Base-by-base conservation (phyloP, 257 asterid species). In the Marsdenia floribunda region DNA sequence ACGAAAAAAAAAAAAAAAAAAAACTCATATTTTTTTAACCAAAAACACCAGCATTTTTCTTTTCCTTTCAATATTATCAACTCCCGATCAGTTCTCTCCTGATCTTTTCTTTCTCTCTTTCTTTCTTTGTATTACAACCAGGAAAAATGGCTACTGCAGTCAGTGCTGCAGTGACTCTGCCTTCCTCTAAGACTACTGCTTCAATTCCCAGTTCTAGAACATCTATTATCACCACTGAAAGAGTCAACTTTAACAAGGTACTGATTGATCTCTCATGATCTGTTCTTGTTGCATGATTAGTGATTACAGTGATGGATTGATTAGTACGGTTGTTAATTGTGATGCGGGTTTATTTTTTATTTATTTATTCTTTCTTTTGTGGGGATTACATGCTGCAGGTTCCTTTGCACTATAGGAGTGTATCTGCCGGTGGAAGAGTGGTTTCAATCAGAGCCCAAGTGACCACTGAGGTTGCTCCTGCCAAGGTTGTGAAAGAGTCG, bases 401-500 rank as follows among this genome's bases (percentile, higher is more conserved):
- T 65, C 90, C 96, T 18, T 77, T 86, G 77, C 82, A 81, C 77
- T 73, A 81, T 77, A 87, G 87, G 78, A 89, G 84, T 94, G 91
- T 80, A 72, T 78, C 89, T 14, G 35, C 78, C 53, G 75, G 79
- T 60, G 88, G 87, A 64, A 89, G 79, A 73, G 75, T 83, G 46
- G 78, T 80, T 52, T 81, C 90, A 12, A 85, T 94, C 78, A 85
- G 97, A 86, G 99, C 99, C 63, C 96, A 94, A 80, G 91, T 90
- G 40, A 86, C 97, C 10, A 89, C 99, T 5, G 97, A 90, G 75
- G 93, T 97, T 16, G 93, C 97, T 13, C 97, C 99, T n/a, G 91
- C 89, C 26, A 94, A 92, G 87, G 90, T 75, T 26, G 96, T 79
- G 83, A 94, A 94, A 83, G 38, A 79, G 7, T 86, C 95, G 35